These are phyloP conservation scores for Scheffersomyces ergatensis DNA, from an alignment of 805 yeast genomes.

Conservation along the genomic window DNA sequence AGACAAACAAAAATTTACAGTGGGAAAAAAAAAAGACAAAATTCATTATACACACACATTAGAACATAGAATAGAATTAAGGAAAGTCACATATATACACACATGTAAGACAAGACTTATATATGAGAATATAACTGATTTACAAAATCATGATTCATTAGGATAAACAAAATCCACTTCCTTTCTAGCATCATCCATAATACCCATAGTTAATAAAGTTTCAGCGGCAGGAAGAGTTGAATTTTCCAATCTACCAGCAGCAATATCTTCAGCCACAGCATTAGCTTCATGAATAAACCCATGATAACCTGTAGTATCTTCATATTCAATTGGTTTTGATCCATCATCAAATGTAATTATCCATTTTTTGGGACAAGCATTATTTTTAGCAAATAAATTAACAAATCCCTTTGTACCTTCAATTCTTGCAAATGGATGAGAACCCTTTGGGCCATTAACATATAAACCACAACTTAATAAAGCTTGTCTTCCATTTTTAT, in stretches of 20 bases:
- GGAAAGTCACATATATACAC: no score
- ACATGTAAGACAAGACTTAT: no score
- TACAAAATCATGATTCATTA: conserved; percentile 6
- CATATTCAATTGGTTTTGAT: conserved; percentile 20
- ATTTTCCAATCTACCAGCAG: conserved; percentile 35
- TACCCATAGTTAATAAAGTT: conserved; percentile 43
- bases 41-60: no score
- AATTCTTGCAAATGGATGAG: conserved; percentile 26
- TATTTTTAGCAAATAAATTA: conserved; percentile 28
- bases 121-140: no score
- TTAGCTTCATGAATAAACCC: conserved; percentile 60
- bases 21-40: no score
- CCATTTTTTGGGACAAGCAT: conserved; percentile 30
- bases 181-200: conserved; percentile 47
- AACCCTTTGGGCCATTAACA: conserved; percentile 23
- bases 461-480: conserved; percentile 30
- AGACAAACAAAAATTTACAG: no score
- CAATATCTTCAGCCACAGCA: conserved; percentile 47
- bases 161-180: conserved; percentile 34
- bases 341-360: conserved; percentile 30
- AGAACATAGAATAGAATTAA: no score
- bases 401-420: conserved; percentile 33
- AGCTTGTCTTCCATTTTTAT: conserved; percentile 41
- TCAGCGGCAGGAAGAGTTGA: conserved; percentile 42
- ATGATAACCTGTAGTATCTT: conserved; percentile 34